Percentiles rank a stretch among this genome's conserved stretches.
These are phyloP conservation scores for Colletotrichum limetticola DNA, from an alignment of 2,329 filamentous ascomycete genomes.

Conservation along the genomic window DNA sequence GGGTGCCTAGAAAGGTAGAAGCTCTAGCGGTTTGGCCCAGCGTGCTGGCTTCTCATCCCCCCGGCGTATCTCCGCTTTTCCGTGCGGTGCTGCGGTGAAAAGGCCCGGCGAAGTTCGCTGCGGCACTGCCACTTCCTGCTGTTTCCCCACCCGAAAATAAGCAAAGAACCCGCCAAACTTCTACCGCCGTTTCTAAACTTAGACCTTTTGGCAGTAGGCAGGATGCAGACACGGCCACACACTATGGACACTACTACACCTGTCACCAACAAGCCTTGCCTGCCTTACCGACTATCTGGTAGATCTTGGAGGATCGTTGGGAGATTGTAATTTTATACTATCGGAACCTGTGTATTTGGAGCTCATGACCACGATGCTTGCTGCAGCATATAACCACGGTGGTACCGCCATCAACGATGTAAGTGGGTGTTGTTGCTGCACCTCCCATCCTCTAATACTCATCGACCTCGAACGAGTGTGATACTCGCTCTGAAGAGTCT, in stretches of 20 bases:
- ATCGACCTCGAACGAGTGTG: not conserved
- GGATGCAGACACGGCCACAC: conserved; percentile 1
- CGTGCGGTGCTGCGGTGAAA: not conserved
- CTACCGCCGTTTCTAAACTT: conserved; percentile 8
- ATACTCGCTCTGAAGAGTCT: not conserved
- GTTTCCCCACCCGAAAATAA: not conserved
- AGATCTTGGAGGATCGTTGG: not conserved
- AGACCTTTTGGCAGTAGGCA: not conserved
- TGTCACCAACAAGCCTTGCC: not conserved
- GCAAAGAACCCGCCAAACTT: not conserved
- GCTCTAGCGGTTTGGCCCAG: too few species aligned
- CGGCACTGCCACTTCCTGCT: conserved; percentile 8
- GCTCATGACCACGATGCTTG: not conserved
- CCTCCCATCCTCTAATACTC: too few species aligned
- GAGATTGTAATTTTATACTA: not conserved
- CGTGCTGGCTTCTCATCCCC: not conserved
- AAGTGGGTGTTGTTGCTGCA: not conserved
- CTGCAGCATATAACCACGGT: conserved; percentile 1
- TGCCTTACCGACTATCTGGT: not conserved
- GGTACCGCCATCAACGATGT: not conserved
- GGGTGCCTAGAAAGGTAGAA: not conserved
- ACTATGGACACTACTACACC: not conserved
- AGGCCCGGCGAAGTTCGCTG: not conserved
- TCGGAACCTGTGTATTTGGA: not conserved
- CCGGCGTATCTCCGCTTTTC: not conserved